A percentile compares a stretch with the other conserved stretches of the same genome.
phyloP scores from a whole-genome alignment of 805 yeast genomes.

The Sporopachydermia quercuum region DNA sequence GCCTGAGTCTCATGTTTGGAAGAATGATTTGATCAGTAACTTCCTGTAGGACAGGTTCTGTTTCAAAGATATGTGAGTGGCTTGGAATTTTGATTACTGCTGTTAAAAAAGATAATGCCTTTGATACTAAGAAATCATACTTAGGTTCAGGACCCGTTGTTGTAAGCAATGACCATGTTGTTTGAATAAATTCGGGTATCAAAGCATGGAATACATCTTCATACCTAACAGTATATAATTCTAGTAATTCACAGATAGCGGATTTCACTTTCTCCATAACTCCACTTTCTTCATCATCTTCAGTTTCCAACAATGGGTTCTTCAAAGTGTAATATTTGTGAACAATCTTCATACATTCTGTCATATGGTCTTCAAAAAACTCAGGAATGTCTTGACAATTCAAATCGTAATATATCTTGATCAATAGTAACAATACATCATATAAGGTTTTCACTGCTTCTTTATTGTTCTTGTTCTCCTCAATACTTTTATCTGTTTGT shows the following conservation, averaged over 20 bases:
- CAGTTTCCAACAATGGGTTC: constrained; percentile 37
- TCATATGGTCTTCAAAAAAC: constrained; percentile 85
- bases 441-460: constrained; percentile 41
- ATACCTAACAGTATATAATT: constrained; percentile 77
- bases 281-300: constrained; percentile 54
- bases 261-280: constrained; percentile 60
- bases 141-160: constrained; percentile 55
- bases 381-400: constrained; percentile 98
- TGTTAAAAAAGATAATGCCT: constrained; percentile 67
- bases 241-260: constrained; percentile 70
- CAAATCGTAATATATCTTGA: constrained; percentile 80
- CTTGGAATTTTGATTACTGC: constrained; percentile 61
- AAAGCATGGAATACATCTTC: constrained; percentile 80
- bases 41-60: constrained; percentile 50
- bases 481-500: constrained; percentile 53
- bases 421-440: constrained; percentile 53
- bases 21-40: constrained; percentile 71
- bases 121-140: constrained; percentile 73
- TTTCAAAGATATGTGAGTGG: constrained; percentile 47
- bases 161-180: constrained; percentile 66
- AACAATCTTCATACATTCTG: constrained; percentile 60
- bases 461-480: constrained; percentile 26
- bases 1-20: constrained; percentile 79
- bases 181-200: constrained; percentile 63
- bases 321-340: constrained; percentile 64